phyloP scores from a whole-genome alignment of 768 basidiomycete genomes.

The Rubroboletus pulcherrimus region DNA sequence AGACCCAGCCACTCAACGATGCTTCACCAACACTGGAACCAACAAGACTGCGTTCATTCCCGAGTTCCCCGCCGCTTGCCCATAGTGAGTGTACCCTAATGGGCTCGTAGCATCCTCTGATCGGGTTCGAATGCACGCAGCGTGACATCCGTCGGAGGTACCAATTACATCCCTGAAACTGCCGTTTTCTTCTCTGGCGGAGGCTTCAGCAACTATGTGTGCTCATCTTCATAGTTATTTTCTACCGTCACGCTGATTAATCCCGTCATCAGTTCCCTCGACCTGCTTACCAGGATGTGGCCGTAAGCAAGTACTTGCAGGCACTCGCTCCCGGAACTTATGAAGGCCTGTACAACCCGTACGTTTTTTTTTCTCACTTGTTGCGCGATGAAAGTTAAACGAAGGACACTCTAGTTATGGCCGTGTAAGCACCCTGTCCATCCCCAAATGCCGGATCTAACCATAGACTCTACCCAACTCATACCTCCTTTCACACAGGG shows the following conservation, averaged over 20 bases:
- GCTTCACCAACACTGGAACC: constrained; percentile 55
- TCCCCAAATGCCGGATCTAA: no score
- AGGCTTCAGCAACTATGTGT: constrained; percentile 69
- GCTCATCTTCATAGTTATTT: background rate
- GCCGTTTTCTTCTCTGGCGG: constrained; percentile 64
- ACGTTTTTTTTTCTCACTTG: constrained; percentile 15
- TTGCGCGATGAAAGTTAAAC: background rate
- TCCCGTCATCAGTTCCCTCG: constrained; percentile 41
- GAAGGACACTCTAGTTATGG: constrained; percentile 37
- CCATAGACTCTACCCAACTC: background rate
- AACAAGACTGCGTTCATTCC: constrained; percentile 55
- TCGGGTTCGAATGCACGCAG: constrained; percentile 29
- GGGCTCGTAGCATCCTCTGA: background rate
- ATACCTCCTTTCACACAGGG: constrained; percentile 30
- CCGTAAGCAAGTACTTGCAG: constrained; percentile 43
- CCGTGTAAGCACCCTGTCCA: constrained; percentile 39
- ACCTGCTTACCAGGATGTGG: constrained; percentile 50
- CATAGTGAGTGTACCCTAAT: constrained; percentile 37
- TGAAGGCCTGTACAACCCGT: constrained; percentile 59
- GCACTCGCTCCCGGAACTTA: constrained; percentile 47
- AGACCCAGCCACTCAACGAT: constrained; percentile 49
- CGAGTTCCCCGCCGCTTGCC: constrained; percentile 59
- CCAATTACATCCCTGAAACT: constrained; percentile 54
- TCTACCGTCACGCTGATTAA: constrained; percentile 4
- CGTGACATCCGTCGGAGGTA: constrained; percentile 72